These are phyloP conservation scores for Hansfordia pulvinata DNA, from an alignment of 2,329 filamentous ascomycete genomes.

Conservation along the genomic window DNA sequence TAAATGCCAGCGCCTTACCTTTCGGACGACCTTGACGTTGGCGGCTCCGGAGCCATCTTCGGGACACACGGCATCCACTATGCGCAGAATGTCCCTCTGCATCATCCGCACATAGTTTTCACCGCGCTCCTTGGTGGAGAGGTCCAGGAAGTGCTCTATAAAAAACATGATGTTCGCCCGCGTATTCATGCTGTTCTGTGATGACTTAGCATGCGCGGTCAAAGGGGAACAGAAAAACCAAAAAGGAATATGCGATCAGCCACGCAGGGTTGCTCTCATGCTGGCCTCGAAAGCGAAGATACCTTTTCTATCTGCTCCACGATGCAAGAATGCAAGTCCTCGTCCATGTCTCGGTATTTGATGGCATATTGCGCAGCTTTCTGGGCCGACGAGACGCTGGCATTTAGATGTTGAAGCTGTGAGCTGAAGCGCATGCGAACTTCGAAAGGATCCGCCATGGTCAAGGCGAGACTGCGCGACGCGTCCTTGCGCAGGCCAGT, in stretches of 20 bases:
- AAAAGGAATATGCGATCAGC: constrained; percentile 1
- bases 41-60: constrained; percentile 77
- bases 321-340: constrained; percentile 95
- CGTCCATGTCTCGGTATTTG: constrained; percentile 86
- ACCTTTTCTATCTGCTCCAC: constrained; percentile 86
- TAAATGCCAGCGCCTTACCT: constrained; percentile 33
- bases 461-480: too few relatives aligned
- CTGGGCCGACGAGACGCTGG: constrained; percentile 74
- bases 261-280: background rate
- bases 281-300: constrained; percentile 11
- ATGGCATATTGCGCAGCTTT: constrained; percentile 93
- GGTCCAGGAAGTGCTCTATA: constrained; percentile 85
- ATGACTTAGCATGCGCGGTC: background rate
- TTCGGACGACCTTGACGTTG: constrained; percentile 85
- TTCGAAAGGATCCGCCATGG: constrained; percentile 78
- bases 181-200: constrained; percentile 84
- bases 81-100: constrained; percentile 78
- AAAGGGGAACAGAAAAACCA: background rate
- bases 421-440: constrained; percentile 94
- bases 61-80: constrained; percentile 86
- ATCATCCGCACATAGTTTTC: constrained; percentile 85
- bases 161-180: constrained; percentile 99
- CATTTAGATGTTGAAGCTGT: constrained; percentile 81
- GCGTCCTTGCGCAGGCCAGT: too few relatives aligned
- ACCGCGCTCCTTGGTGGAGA: constrained; percentile 64